Conservation (phyloP, 2,329 filamentous ascomycete species). For the Chaetomium olivaceum region DNA sequence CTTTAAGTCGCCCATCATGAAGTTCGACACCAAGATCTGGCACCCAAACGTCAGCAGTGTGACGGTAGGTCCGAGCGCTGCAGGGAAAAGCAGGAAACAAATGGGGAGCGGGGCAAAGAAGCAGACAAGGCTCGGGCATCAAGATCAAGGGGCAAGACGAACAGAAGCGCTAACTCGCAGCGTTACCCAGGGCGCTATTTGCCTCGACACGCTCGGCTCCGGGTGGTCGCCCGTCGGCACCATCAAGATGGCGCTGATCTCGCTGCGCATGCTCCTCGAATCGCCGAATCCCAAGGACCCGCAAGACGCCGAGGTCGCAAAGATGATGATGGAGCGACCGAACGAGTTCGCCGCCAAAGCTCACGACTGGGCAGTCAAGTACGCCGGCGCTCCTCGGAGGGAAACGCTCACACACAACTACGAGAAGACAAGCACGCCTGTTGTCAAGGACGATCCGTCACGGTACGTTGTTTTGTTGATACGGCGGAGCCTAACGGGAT, state of each 20-base stretch:
- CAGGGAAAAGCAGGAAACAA: background rate
- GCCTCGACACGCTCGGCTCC: constrained; percentile 83
- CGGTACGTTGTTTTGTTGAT: constrained; percentile 15
- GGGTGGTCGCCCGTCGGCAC: constrained; percentile 97
- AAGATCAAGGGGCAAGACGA: background rate
- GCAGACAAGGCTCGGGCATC: background rate
- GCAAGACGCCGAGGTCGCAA: constrained; percentile 92
- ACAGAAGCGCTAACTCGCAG: constrained; percentile 19
- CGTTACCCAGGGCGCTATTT: constrained; percentile 78
- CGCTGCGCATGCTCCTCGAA: constrained; percentile 88
- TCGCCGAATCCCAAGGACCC: constrained; percentile 94
- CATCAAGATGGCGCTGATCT: constrained; percentile 92
- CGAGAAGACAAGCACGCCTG: constrained; percentile 52
- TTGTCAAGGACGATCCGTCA: constrained; percentile 25
- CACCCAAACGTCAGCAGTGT: constrained; percentile 96
- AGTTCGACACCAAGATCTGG: constrained; percentile 91
- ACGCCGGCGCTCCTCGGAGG: constrained; percentile 70
- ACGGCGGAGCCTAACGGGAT: background rate
- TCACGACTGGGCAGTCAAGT: constrained; percentile 83
- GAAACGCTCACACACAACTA: constrained; percentile 40
- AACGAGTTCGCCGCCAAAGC: constrained; percentile 79
- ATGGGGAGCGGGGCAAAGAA: background rate
- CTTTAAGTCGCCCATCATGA: constrained; percentile 89
- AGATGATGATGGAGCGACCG: constrained; percentile 79
- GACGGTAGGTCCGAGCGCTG: constrained; percentile 61